A percentile compares a stretch with the other conserved stretches of the same genome.
These are phyloP conservation scores for Podaxis sp. DNA, from an alignment of 768 basidiomycete species.

Conservation along the genomic window DNA sequence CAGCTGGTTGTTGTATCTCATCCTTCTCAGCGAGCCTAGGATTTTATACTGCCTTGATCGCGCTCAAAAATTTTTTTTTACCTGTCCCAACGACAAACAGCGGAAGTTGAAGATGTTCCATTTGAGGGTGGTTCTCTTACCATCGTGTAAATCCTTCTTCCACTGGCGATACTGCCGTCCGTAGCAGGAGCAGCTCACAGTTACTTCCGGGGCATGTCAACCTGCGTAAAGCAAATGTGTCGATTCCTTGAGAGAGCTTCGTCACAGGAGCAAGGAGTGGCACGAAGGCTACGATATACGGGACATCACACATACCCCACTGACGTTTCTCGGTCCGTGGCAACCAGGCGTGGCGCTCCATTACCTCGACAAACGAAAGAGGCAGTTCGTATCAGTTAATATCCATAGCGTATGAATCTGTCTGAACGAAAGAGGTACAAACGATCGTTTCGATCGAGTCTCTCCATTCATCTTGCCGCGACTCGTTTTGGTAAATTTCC, in stretches of 20 bases:
- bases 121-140: neutral
- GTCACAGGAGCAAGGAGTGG: neutral
- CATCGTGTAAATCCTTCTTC: neutral
- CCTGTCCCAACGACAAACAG: neutral
- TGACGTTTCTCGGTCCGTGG: neutral
- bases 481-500: neutral
- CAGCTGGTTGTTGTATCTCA: neutral
- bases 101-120: neutral
- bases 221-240: too few relatives aligned
- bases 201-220: neutral
- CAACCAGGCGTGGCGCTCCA: neutral
- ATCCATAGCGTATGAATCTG: neutral
- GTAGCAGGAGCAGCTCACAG: neutral
- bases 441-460: neutral
- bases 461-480: neutral
- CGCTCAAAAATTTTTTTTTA: neutral
- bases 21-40: neutral
- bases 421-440: neutral
- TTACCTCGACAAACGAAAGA: neutral
- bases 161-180: neutral
- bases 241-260: neutral
- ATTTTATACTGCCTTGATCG: neutral
- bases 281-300: neutral
- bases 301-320: neutral
- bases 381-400: neutral